Evolutionary conservation across 2,329 filamentous ascomycete genomes (phyloP).

Genomic region (Ramularia collo-cygni): DNA sequence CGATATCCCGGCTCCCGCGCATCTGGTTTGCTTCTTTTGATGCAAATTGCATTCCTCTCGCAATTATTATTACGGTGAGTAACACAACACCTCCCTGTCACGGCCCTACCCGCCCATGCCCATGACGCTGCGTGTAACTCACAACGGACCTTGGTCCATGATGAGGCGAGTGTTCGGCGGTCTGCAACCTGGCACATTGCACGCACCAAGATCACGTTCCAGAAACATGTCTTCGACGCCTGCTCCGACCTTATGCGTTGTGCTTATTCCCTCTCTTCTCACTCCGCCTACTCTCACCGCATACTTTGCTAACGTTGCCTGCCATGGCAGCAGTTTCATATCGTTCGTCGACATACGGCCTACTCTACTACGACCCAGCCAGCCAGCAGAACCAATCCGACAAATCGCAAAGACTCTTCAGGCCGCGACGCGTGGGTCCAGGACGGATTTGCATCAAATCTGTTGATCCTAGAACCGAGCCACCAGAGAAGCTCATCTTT

Average conservation of each 20-base stretch:
- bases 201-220: slow-evolving; percentile 5
- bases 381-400: slow-evolving; percentile 15
- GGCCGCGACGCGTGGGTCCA: slow-evolving; percentile 47
- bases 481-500: background rate
- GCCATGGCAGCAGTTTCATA: slow-evolving; percentile 19
- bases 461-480: slow-evolving; percentile 33
- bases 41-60: slow-evolving; percentile 12
- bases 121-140: slow-evolving; percentile 17
- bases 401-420: slow-evolving; percentile 35
- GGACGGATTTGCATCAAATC: slow-evolving; percentile 53
- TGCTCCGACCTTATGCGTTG: slow-evolving; percentile 1
- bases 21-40: slow-evolving; percentile 3
- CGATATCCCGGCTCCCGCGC: no score
- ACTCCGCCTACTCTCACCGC: slow-evolving; percentile 1
- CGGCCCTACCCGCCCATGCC: slow-evolving; percentile 13
- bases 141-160: slow-evolving; percentile 14
- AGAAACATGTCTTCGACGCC: slow-evolving; percentile 6
- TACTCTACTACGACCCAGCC: slow-evolving; percentile 20
- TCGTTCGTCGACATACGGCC: slow-evolving; percentile 19
- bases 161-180: slow-evolving; percentile 9
- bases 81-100: slow-evolving; percentile 22
- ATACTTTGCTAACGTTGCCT: slow-evolving; percentile 10
- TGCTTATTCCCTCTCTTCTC: slow-evolving; percentile 3
- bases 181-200: slow-evolving; percentile 14
- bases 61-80: slow-evolving; percentile 13